A percentile compares a stretch with the other conserved stretches of the same genome.
phyloP scores from a whole-genome alignment of 306 rosid genomes.

The Argentina anserina region DNA sequence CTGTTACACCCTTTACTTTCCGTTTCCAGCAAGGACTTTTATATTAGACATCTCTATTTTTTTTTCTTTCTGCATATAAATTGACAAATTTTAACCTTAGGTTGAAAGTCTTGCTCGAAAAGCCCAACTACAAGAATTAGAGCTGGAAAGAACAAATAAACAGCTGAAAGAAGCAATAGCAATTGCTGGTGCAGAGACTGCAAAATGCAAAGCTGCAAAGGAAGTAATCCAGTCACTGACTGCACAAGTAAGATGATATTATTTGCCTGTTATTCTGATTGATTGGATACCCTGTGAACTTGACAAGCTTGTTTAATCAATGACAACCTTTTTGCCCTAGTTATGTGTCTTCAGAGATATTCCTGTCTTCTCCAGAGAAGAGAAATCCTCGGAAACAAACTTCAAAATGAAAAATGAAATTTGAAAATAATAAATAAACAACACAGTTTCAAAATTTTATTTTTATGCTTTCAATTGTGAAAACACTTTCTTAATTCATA shows the following conservation, averaged over 20 bases:
- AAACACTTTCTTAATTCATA: neutral
- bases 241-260: conserved; percentile 66
- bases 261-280: neutral
- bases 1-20: neutral
- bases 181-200: conserved; percentile 85
- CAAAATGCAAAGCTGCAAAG: conserved; percentile 90
- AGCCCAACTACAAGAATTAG: conserved; percentile 83
- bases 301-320: neutral
- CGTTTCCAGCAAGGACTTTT: neutral
- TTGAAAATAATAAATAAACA: too few relatives aligned
- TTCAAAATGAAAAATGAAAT: neutral
- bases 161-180: conserved; percentile 92
- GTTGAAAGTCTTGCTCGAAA: conserved; percentile 88
- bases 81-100: conserved; percentile 37
- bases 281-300: neutral
- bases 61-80: conserved; percentile 18
- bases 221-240: conserved; percentile 98
- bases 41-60: conserved; percentile 25
- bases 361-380: neutral
- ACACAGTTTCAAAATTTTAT: neutral
- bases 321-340: neutral
- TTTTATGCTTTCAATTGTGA: neutral
- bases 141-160: conserved; percentile 86
- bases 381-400: neutral
- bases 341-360: neutral